These are phyloP conservation scores for Suillus discolor DNA, from an alignment of 768 basidiomycete genomes.

Conservation along the genomic window DNA sequence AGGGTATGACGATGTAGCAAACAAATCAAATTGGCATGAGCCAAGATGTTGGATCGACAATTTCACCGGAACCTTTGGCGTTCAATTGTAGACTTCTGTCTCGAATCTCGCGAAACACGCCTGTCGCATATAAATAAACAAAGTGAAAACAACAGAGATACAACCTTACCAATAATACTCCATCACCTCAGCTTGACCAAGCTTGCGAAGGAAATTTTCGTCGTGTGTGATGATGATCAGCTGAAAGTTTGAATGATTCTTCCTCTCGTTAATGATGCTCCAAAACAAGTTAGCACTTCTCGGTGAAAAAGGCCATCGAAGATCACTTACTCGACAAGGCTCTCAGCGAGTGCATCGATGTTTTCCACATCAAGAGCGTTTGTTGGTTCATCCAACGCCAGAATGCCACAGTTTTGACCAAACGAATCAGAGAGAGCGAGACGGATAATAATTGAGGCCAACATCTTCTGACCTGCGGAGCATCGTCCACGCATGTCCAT, in stretches of 20 bases:
- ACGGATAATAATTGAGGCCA: slow-evolving; percentile 97
- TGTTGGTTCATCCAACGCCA: slow-evolving; percentile 97
- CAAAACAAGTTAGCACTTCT: slow-evolving; percentile 6
- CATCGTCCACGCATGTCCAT: slow-evolving; percentile 99
- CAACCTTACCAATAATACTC: slow-evolving; percentile 85
- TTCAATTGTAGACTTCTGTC: slow-evolving; percentile 81
- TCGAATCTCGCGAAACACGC: slow-evolving; percentile 72
- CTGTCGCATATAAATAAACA: slow-evolving; percentile 39
- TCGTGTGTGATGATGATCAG: slow-evolving; percentile 97
- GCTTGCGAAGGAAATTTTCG: slow-evolving; percentile 89
- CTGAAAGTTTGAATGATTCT: slow-evolving; percentile 90
- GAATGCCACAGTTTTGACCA: slow-evolving; percentile 95
- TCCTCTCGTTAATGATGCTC: slow-evolving; percentile 94
- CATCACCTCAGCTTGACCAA: slow-evolving; percentile 91
- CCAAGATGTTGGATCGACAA: not conserved
- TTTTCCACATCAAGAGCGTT: slow-evolving; percentile 97
- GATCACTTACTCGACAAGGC: slow-evolving; percentile 82
- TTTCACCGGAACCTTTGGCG: slow-evolving; percentile 64
- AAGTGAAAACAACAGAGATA: slow-evolving; percentile 1
- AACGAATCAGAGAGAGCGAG: slow-evolving; percentile 97
- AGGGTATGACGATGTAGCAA: not conserved
- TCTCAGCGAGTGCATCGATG: slow-evolving; percentile 89
- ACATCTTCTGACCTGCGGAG: slow-evolving; percentile 97
- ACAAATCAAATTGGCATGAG: not conserved
- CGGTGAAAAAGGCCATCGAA: slow-evolving; percentile 4